A percentile compares a stretch with the other conserved stretches of the same genome.
These are phyloP conservation scores for Coemansia sp. DNA, from an alignment of 192 early-diverging fungal genomes.

Conservation along the genomic window DNA sequence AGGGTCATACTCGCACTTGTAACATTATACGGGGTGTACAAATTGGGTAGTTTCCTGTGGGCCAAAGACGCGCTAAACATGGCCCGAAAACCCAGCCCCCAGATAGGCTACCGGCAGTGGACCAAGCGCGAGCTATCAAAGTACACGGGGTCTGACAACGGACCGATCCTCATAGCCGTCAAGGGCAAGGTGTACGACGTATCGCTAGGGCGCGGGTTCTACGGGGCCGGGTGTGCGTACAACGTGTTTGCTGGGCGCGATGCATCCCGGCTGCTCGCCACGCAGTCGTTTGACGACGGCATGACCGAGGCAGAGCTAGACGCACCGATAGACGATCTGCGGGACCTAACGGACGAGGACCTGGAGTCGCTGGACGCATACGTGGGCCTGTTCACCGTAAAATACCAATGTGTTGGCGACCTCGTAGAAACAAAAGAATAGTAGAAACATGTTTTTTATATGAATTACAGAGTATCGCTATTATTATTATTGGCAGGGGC, in stretches of 20 bases:
- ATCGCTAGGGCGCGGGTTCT: conserved; percentile 79
- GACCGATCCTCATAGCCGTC: conserved; percentile 77
- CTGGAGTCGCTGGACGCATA: conserved; percentile 72
- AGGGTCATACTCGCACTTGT: conserved; percentile 11
- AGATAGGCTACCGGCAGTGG: conserved; percentile 19
- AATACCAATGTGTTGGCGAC: conserved; percentile 77
- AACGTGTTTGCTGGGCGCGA: conserved; percentile 95
- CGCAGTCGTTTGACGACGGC: conserved; percentile 83
- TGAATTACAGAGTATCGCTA: not conserved
- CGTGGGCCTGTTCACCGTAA: conserved; percentile 71
- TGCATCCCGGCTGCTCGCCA: conserved; percentile 89
- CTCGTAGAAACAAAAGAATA: conserved; percentile 53
- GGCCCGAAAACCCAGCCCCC: conserved; percentile 3
- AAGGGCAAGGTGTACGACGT: conserved; percentile 92
- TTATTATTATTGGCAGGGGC: not conserved
- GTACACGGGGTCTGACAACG: conserved; percentile 25
- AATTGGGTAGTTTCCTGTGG: conserved; percentile 11
- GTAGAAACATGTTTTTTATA: not conserved
- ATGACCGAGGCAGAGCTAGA: conserved; percentile 67
- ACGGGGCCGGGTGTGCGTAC: conserved; percentile 86
- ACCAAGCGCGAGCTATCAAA: conserved; percentile 44
- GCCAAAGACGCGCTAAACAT: conserved; percentile 32
- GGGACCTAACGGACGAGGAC: conserved; percentile 76
- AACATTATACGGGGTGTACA: conserved; percentile 25
- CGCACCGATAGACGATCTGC: conserved; percentile 75